Evolutionary conservation across 2,329 filamentous ascomycete species (phyloP).

Genomic region (Talaromyces rugulosus): DNA sequence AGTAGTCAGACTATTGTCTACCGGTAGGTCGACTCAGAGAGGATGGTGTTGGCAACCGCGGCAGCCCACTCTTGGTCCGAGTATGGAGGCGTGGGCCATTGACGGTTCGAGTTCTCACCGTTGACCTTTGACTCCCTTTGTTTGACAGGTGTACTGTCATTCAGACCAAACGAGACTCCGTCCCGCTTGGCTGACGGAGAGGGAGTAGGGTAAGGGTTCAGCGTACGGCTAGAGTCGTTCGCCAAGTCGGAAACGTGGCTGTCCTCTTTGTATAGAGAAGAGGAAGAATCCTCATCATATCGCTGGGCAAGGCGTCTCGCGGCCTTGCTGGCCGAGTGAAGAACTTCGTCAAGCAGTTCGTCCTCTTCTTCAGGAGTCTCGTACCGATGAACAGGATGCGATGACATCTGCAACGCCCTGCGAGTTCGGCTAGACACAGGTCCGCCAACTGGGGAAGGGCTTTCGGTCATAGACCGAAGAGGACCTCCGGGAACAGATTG

Average conservation of each 20-base stretch:
- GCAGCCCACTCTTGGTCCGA: constrained; percentile 90
- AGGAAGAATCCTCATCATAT: constrained; percentile 34
- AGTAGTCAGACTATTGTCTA: constrained; percentile 19
- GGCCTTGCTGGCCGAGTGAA: constrained; percentile 71
- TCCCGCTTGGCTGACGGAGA: constrained; percentile 80
- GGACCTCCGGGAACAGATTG: constrained; percentile 37
- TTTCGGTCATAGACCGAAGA: constrained; percentile 26
- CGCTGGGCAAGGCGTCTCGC: constrained; percentile 63
- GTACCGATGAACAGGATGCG: constrained; percentile 75
- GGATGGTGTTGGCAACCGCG: constrained; percentile 75
- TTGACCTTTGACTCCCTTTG: constrained; percentile 60
- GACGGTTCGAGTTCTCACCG: constrained; percentile 53
- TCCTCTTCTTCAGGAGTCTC: constrained; percentile 96
- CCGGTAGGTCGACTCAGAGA: constrained; percentile 53
- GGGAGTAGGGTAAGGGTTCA: constrained; percentile 64
- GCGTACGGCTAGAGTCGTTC: constrained; percentile 24
- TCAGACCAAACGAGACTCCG: constrained; percentile 66
- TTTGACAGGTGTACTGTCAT: constrained; percentile 49
- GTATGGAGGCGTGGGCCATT: constrained; percentile 95
- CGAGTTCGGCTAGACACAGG: constrained; percentile 77
- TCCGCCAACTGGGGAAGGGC: constrained; percentile 23
- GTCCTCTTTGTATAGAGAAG: constrained; percentile 52
- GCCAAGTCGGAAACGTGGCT: constrained; percentile 24
- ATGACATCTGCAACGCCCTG: constrained; percentile 65
- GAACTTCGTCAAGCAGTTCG: constrained; percentile 84